phyloP scores from a whole-genome alignment of 805 yeast genomes.

The Wickerhamiella sergipiensis region DNA sequence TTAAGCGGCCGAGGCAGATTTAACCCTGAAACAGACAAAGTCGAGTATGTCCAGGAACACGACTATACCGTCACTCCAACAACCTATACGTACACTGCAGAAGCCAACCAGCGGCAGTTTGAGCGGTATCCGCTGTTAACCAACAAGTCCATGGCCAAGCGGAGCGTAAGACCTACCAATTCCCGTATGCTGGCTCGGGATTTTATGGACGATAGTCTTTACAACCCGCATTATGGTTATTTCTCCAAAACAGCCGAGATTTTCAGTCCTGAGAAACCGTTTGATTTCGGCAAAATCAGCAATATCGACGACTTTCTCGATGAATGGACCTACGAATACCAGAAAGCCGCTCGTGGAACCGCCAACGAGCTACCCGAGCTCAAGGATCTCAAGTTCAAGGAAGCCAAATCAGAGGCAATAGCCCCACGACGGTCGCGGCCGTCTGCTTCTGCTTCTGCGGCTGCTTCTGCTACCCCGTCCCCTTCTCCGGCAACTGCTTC shows the following conservation, averaged over 20 bases:
- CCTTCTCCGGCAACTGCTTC: background rate
- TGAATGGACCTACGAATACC: constrained; percentile 51
- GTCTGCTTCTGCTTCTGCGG: constrained; percentile 1
- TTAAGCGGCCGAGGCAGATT: background rate
- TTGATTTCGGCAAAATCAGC: constrained; percentile 41
- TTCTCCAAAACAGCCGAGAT: constrained; percentile 68
- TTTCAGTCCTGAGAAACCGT: constrained; percentile 52
- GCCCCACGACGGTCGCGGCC: background rate
- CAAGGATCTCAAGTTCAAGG: background rate
- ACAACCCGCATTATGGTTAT: constrained; percentile 73
- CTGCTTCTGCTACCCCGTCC: too few relatives aligned
- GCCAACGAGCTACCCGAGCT: constrained; percentile 2
- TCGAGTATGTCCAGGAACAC: constrained; percentile 17
- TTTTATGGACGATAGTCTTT: constrained; percentile 73
- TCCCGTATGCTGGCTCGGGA: constrained; percentile 64
- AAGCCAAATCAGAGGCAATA: background rate
- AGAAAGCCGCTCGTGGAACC: constrained; percentile 7
- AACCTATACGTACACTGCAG: constrained; percentile 24
- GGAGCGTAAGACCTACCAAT: constrained; percentile 38
- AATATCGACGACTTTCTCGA: constrained; percentile 60
- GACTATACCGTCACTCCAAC: constrained; percentile 25
- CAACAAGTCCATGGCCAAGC: constrained; percentile 24
- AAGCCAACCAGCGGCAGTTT: constrained; percentile 27
- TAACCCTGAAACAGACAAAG: background rate
- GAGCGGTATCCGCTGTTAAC: constrained; percentile 32